These are phyloP conservation scores for Pythium utonaiense DNA, from an alignment of 352 stramenopile species.

Conservation along the genomic window DNA sequence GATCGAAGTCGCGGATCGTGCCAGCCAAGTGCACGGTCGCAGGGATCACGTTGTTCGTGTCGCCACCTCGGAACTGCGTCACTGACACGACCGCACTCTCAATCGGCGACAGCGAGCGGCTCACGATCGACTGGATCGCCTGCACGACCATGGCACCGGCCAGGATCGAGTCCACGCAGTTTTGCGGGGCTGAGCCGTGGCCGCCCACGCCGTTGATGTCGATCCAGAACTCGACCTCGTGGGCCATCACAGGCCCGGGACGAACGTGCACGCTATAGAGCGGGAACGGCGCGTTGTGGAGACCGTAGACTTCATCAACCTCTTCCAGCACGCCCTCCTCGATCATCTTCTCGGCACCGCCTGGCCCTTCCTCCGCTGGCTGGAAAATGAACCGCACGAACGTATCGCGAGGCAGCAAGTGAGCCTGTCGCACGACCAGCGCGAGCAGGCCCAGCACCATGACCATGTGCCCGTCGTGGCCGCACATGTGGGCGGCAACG, in stretches of 20 bases:
- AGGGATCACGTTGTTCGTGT: slow-evolving; percentile 95
- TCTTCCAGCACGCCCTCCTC: slow-evolving; percentile 87
- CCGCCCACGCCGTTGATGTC: slow-evolving; percentile 90
- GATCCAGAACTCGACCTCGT: slow-evolving; percentile 92
- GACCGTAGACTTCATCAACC: slow-evolving; percentile 91
- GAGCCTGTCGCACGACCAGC: slow-evolving; percentile 64
- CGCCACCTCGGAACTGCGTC: slow-evolving; percentile 88
- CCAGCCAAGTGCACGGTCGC: slow-evolving; percentile 75
- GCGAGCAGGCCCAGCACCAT: slow-evolving; percentile 91
- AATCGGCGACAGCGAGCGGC: slow-evolving; percentile 84
- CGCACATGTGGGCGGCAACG: slow-evolving; percentile 89
- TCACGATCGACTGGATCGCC: slow-evolving; percentile 92
- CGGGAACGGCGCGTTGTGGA: slow-evolving; percentile 90
- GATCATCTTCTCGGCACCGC: slow-evolving; percentile 91
- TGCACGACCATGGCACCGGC: slow-evolving; percentile 86
- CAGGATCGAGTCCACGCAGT: slow-evolving; percentile 92
- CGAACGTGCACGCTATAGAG: slow-evolving; percentile 88
- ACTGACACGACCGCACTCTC: slow-evolving; percentile 92
- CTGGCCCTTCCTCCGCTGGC: slow-evolving; percentile 92
- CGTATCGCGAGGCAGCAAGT: slow-evolving; percentile 64
- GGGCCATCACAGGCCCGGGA: slow-evolving; percentile 89
- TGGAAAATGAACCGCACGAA: slow-evolving; percentile 94
- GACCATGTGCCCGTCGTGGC: slow-evolving; percentile 94
- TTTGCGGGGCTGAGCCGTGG: slow-evolving; percentile 91
- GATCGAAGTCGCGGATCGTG: slow-evolving; percentile 92